Evolutionary conservation across 441 rosid genomes (phyloP).

Genomic region (Monsonia emarginata): DNA sequence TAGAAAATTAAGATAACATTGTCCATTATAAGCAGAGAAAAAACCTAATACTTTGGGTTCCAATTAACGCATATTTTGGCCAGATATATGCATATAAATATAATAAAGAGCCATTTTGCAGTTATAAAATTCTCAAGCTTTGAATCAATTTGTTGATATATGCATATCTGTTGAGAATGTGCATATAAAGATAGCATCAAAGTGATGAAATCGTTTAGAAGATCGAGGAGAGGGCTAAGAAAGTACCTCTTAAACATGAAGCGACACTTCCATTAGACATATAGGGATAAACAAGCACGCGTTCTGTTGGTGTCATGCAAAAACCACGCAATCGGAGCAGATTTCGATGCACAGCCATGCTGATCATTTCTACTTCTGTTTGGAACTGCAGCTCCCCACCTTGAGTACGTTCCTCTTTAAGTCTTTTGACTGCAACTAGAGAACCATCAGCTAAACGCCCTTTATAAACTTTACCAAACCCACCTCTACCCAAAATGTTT

Average conservation of each 20-base stretch:
- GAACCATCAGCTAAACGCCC: constrained; percentile 14
- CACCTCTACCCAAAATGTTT: constrained; percentile 17
- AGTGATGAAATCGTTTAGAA: background rate
- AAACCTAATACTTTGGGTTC: background rate
- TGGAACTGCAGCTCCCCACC: constrained; percentile 16
- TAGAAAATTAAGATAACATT: background rate
- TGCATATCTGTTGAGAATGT: background rate
- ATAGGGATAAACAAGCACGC: constrained; percentile 13
- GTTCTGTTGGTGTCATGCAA: constrained; percentile 17
- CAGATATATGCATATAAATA: no score
- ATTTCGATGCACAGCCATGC: constrained; percentile 18
- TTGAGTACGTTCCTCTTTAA: constrained; percentile 15
- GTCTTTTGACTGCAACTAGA: constrained; percentile 13
- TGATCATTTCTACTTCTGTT: constrained; percentile 13
- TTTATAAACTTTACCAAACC: constrained; percentile 11
- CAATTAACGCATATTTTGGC: no score
- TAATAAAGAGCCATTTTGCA: no score
- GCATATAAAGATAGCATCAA: background rate
- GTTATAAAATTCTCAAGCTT: no score
- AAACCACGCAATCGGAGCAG: constrained; percentile 15
- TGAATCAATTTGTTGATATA: no score
- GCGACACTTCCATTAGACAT: constrained; percentile 20
- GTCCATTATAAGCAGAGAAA: background rate
- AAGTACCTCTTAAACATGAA: constrained; percentile 14
- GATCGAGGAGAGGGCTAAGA: background rate